A percentile compares a stretch with the other conserved stretches of the same genome.
These are phyloP conservation scores for Pseudodiploospora longispora DNA, from an alignment of 2,329 filamentous ascomycete species.

Conservation along the genomic window DNA sequence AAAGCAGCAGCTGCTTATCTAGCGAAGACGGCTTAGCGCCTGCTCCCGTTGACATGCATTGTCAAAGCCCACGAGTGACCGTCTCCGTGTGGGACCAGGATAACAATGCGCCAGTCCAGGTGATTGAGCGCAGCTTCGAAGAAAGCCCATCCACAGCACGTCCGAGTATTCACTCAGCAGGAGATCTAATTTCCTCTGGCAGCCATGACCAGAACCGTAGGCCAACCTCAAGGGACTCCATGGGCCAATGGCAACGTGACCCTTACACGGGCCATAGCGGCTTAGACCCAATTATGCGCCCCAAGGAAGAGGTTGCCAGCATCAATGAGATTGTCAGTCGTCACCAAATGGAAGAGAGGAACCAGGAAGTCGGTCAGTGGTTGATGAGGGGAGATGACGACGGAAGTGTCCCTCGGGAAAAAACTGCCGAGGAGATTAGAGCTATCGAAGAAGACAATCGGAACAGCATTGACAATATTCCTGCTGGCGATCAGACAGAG, in stretches of 20 bases:
- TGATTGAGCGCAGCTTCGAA: conserved; percentile 32
- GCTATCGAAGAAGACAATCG: conserved; percentile 13
- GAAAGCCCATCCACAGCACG: conserved; percentile 28
- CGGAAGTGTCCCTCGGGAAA: conserved; percentile 17
- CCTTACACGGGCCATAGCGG: conserved; percentile 34
- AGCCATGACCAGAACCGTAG: conserved; percentile 10
- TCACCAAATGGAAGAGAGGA: conserved; percentile 37
- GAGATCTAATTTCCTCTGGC: conserved; percentile 28
- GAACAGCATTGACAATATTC: conserved; percentile 35
- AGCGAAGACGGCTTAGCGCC: conserved; percentile 41
- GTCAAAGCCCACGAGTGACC: conserved; percentile 46
- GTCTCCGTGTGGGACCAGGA: conserved; percentile 48
- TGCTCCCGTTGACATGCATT: conserved; percentile 31
- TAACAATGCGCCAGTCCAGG: conserved; percentile 26
- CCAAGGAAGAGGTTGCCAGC: conserved; percentile 35
- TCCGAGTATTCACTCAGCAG: conserved; percentile 28
- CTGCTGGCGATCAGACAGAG: conserved; percentile 38
- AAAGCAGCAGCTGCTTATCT: conserved; percentile 40
- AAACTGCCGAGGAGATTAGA: conserved; percentile 15
- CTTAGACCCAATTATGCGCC: conserved; percentile 38
- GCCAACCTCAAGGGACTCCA: conserved; percentile 28
- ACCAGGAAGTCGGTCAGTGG: conserved; percentile 44
- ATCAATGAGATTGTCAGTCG: conserved; percentile 39
- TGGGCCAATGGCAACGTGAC: conserved; percentile 34
- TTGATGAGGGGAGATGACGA: conserved; percentile 28